Percentiles rank a stretch among this genome's conserved stretches.
Evolutionary conservation across 306 rosid species (phyloP).

Genomic region (Psophocarpus tetragonolobus): DNA sequence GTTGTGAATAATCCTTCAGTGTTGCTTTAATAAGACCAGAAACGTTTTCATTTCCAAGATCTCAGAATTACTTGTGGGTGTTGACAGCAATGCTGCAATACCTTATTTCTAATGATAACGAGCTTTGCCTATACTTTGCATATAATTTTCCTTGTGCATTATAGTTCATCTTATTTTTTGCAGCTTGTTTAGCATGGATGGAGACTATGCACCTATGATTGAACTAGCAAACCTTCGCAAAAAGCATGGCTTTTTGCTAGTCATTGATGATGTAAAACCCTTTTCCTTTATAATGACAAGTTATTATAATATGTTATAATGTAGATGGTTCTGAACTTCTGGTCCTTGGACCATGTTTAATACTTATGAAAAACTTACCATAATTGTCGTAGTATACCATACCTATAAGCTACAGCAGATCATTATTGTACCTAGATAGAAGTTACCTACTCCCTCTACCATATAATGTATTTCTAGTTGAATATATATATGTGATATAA

Average conservation of each 20-base stretch:
- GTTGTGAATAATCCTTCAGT: background rate
- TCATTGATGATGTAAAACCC: conserved; percentile 83
- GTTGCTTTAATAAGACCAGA: background rate
- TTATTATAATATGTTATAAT: background rate
- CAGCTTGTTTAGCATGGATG: conserved; percentile 99
- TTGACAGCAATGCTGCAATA: background rate
- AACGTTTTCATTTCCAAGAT: background rate
- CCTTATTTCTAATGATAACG: background rate
- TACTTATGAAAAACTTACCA: background rate
- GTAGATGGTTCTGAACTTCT: background rate
- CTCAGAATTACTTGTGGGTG: background rate
- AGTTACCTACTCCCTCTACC: background rate
- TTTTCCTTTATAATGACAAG: conserved; percentile 12
- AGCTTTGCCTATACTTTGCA: background rate
- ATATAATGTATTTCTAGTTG: background rate
- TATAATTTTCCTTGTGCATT: conserved; percentile 2
- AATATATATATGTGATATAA: background rate
- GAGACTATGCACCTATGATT: conserved; percentile 85
- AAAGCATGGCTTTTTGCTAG: conserved; percentile 76
- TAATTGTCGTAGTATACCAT: background rate
- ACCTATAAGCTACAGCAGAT: background rate
- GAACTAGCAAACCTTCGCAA: conserved; percentile 79
- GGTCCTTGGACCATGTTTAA: conserved; percentile 1
- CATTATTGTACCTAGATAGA: background rate
- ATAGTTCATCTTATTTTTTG: conserved; percentile 29